Evolutionary conservation across 805 yeast species (phyloP), one percentile per base, ranked within the genome.

Genomic region (Hagleromyces aurorensis): DNA sequence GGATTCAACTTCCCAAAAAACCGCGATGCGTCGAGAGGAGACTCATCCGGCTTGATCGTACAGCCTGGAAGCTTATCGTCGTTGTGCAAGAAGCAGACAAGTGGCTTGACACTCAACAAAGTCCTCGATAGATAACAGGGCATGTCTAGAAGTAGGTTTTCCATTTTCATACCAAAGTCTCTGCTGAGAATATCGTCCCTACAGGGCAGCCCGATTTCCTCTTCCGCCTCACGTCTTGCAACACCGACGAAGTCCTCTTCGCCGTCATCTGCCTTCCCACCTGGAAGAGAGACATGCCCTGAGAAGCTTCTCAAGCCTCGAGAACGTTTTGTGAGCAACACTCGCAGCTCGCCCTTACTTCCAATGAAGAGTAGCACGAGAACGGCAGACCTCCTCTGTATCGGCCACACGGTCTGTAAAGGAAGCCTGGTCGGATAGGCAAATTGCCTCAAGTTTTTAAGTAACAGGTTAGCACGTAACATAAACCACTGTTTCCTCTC

Each of bases 281-380:
- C 97, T 4, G 97, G 97, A 6, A 87, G 63, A 2, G 96, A 84
- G 5, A 82, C 81, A 52, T 87, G 95, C 4, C 96, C 96, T 0
- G 91, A 80, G 58, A 86, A 87, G 30, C 72, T 72, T 27, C 75
- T 64, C 44, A 89, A 62, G 20, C 67, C 63, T 27, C 79, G 64
- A 3, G 93, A 75, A 38, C 97, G 58, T 43, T 80, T 76, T 1
- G 96, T 87, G 29, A 87, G 57, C 3, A 87, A 63, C 18, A 84
- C 93, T 24, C 89, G 57, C 12, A 86, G 56, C 41, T 85, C 93
- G 2, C 89, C 89, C 24, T 62, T 55, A n/a, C 61, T 61, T 4
- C 93, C 93, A 6, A 75, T 50, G 43, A 82, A 86, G 14, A 87
- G 66, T 11, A 86, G 62, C 0, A 85, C 66, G 45, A 86, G 65